A percentile compares a stretch with the other conserved stretches of the same genome.
Evolutionary conservation across 2,329 filamentous ascomycete species (phyloP).

Genomic region (Paecilomyces formosus): DNA sequence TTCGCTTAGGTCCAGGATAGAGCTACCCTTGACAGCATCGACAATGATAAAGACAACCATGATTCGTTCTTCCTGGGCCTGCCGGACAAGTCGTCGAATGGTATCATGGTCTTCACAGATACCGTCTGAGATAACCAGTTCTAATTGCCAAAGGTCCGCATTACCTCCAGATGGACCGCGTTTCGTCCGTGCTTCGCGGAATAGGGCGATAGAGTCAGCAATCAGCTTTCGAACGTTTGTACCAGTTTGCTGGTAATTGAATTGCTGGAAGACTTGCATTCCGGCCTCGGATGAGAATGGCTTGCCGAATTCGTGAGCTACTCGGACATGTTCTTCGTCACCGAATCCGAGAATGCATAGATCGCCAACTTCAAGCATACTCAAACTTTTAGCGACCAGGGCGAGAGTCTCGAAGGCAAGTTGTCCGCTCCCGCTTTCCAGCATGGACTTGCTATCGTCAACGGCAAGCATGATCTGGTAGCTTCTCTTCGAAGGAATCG

Average conservation of each 20-base stretch:
- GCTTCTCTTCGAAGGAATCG: slow-evolving; percentile 81
- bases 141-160: slow-evolving; percentile 88
- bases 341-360: slow-evolving; percentile 91
- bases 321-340: slow-evolving; percentile 59
- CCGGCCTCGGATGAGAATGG: slow-evolving; percentile 77
- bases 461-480: slow-evolving; percentile 98
- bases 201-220: slow-evolving; percentile 68
- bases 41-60: slow-evolving; percentile 99
- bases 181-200: slow-evolving; percentile 66
- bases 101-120: slow-evolving; percentile 83
- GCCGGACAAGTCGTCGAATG: slow-evolving; percentile 73
- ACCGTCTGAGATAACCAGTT: slow-evolving; percentile 88
- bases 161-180: slow-evolving; percentile 44
- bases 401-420: slow-evolving; percentile 92
- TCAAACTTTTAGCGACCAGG: slow-evolving; percentile 76
- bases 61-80: slow-evolving; percentile 86
- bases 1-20: slow-evolving; percentile 79
- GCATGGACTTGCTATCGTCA: slow-evolving; percentile 93
- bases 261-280: slow-evolving; percentile 73
- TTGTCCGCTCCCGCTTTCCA: slow-evolving; percentile 65
- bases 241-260: slow-evolving; percentile 75
- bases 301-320: slow-evolving; percentile 77
- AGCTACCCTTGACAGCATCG: slow-evolving; percentile 53
- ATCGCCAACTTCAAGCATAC: slow-evolving; percentile 90
- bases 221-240: slow-evolving; percentile 81